A percentile compares a stretch with the other conserved stretches of the same genome.
phyloP scores from a whole-genome alignment of 75 land plant genomes.

The Picea sitchensis region DNA sequence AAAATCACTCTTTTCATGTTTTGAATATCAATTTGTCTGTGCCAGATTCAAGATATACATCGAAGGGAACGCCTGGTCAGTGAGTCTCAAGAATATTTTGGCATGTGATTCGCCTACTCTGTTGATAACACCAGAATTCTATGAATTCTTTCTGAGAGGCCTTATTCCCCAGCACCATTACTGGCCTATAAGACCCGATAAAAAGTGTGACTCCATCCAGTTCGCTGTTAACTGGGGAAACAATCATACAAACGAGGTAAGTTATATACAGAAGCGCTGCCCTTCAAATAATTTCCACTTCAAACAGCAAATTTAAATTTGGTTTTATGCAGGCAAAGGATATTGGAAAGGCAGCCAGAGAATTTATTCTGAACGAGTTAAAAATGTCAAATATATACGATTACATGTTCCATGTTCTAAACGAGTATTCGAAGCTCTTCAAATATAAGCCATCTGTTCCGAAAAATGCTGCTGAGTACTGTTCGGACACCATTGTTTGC shows the following conservation, averaged over 20 bases:
- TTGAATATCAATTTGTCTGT: neutral
- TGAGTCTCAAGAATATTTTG: slow-evolving; percentile 60
- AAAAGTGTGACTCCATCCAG: slow-evolving; percentile 41
- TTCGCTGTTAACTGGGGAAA: slow-evolving; percentile 68
- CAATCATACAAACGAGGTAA: slow-evolving; percentile 10
- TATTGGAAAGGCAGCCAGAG: slow-evolving; percentile 22
- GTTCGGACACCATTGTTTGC: slow-evolving; percentile 16
- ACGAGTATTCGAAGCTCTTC: slow-evolving; percentile 27
- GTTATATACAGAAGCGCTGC: neutral
- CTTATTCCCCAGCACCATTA: slow-evolving; percentile 41
- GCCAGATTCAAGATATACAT: no score
- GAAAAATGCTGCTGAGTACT: slow-evolving; percentile 6
- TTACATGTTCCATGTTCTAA: slow-evolving; percentile 40
- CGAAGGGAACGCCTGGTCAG: slow-evolving; percentile 56
- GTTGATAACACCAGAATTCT: slow-evolving; percentile 30
- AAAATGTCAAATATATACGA: slow-evolving; percentile 35
- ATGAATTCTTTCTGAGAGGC: slow-evolving; percentile 45
- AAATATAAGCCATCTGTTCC: slow-evolving; percentile 21
- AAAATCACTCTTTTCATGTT: no score
- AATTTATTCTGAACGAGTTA: slow-evolving; percentile 17
- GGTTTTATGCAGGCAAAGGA: slow-evolving; percentile 14
- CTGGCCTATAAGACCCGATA: slow-evolving; percentile 34
- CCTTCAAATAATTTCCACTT: neutral
- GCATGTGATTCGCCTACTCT: slow-evolving; percentile 56
- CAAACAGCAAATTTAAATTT: neutral